Evolutionary conservation across 2,329 filamentous ascomycete species (phyloP), one percentile per base, ranked within the genome.

Genomic region (Fulvia fulva): DNA sequence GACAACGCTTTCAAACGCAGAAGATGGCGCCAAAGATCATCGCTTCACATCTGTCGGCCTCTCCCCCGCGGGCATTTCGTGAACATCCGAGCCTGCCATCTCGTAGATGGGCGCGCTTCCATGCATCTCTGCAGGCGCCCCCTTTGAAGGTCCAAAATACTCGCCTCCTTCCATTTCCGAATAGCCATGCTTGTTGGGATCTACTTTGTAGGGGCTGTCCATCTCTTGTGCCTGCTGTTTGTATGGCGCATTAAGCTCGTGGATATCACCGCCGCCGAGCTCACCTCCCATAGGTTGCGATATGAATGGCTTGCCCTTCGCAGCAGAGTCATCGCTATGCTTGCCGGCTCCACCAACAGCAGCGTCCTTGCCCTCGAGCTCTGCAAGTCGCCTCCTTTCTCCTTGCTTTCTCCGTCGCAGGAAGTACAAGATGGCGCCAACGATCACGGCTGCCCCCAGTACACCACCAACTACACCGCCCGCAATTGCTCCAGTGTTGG

Each of bases 401-500:
- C 54, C 55, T 28, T 63, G 56, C 32, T 64, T 65, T 19, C 62
- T 65, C 28, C 68, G 64, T 32, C 69, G 70, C 43, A 65, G 59
- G 56, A 67, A 60, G 56, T 62, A 70, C 54, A 73, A 53, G n/a
- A 68, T 43, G 14, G 52, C 59, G 23, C 56, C 68, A 7, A 69
- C 56, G 23, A 73, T 56, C 43, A 69, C 62, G 43, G 70, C 65
- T 25, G 65, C 56, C 26, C 62, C 63, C 5, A 69, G 68, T 26
- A 73, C 64, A 32, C 66, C 67, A 51, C 70, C 67, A 9, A 73
- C 65, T 6, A 73, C 69, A 21, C 70, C 66, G 41, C 73, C 73
- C 7, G 67, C 72, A 34, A 73, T 74, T 49, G 68, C 71, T 46
- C 69, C 72, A 2, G 53, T 55, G 19, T 65, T 64, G 37, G 71